These are phyloP conservation scores for Pisolithus tinctorius DNA, from an alignment of 768 basidiomycete genomes.

Conservation along the genomic window DNA sequence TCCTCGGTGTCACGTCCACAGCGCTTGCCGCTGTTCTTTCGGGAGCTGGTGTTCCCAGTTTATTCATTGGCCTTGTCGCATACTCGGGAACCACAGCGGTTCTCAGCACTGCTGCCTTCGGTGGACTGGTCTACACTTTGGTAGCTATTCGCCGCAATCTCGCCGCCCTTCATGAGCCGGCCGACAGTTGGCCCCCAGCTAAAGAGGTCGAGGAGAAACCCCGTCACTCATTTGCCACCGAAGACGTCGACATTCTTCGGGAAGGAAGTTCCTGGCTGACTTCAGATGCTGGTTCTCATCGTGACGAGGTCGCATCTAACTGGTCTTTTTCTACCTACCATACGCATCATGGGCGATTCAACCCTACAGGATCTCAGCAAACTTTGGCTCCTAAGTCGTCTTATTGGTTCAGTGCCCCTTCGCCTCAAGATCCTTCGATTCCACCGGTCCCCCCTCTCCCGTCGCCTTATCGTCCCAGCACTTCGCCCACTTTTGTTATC, in stretches of 20 bases:
- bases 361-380: slow-evolving; percentile 21
- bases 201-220: slow-evolving; percentile 46
- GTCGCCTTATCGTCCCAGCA: slow-evolving; percentile 43
- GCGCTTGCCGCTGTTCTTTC: slow-evolving; percentile 53
- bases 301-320: slow-evolving; percentile 49
- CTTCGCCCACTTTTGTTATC: slow-evolving; percentile 37
- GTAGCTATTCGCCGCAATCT: slow-evolving; percentile 62
- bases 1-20: slow-evolving; percentile 52
- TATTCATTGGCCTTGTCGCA: slow-evolving; percentile 55
- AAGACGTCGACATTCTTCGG: slow-evolving; percentile 65
- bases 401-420: slow-evolving; percentile 52
- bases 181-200: slow-evolving; percentile 57
- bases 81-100: slow-evolving; percentile 50
- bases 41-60: slow-evolving; percentile 41
- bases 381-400: slow-evolving; percentile 46
- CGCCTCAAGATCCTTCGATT: slow-evolving; percentile 36
- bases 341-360: slow-evolving; percentile 18
- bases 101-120: slow-evolving; percentile 47
- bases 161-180: slow-evolving; percentile 42
- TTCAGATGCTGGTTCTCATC: slow-evolving; percentile 48
- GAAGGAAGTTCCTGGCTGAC: slow-evolving; percentile 82
- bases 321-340: slow-evolving; percentile 73
- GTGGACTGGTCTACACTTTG: slow-evolving; percentile 56
- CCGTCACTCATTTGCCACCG: slow-evolving; percentile 59
- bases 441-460: slow-evolving; percentile 58